Conservation (phyloP, 768 basidiomycete species). For the Trametes maxima region DNA sequence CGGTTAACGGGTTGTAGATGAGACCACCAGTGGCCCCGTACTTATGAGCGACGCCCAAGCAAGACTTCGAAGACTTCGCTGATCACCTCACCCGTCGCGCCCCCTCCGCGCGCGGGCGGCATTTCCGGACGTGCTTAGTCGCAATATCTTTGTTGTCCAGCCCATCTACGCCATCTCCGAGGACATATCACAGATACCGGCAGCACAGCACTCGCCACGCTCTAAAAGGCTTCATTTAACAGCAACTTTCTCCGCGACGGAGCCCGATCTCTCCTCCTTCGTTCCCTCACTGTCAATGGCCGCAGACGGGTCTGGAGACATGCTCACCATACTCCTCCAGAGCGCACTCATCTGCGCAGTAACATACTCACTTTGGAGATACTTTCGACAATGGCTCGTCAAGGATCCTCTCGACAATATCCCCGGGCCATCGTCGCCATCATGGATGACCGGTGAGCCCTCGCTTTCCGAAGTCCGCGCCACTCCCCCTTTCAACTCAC, state of each 20-base stretch:
- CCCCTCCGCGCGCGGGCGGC: slow-evolving; percentile 3
- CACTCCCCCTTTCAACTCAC: background rate
- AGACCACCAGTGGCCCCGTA: slow-evolving; percentile 6
- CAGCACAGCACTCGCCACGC: slow-evolving; percentile 9
- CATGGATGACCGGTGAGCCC: slow-evolving; percentile 21
- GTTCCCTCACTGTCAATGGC: slow-evolving; percentile 5
- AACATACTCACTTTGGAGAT: slow-evolving; percentile 19
- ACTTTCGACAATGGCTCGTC: slow-evolving; percentile 17
- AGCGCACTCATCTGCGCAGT: slow-evolving; percentile 19
- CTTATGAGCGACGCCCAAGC: background rate
- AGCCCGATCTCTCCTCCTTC: slow-evolving; percentile 10
- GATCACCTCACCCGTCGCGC: slow-evolving; percentile 8
- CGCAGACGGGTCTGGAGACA: slow-evolving; percentile 8
- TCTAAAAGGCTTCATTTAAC: slow-evolving; percentile 14
- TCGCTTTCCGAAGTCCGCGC: background rate
- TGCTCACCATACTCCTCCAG: slow-evolving; percentile 16
- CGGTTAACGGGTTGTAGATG: slow-evolving; percentile 6
- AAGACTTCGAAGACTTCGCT: background rate
- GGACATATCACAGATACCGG: slow-evolving; percentile 15
- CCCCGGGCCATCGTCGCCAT: slow-evolving; percentile 20
- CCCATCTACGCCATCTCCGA: slow-evolving; percentile 17
- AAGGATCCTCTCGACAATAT: slow-evolving; percentile 20
- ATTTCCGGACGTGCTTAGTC: slow-evolving; percentile 3
- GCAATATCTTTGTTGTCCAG: background rate
- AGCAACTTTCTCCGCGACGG: background rate